Base-by-base conservation (phyloP, 2,329 filamentous ascomycete species). In the Fusarium robinianum region DNA sequence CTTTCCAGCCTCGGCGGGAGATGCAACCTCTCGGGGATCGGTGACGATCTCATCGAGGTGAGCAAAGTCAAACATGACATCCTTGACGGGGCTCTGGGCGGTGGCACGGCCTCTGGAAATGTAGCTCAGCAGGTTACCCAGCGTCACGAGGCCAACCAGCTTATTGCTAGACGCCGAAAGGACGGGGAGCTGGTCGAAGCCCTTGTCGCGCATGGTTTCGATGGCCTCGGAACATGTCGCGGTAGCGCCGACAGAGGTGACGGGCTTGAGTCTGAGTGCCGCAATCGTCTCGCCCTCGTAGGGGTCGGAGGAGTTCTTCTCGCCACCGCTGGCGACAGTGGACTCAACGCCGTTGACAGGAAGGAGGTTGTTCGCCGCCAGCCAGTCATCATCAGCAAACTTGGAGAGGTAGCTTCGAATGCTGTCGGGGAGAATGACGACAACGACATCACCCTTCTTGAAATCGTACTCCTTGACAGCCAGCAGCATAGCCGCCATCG, bases 381-480 rank as follows among this genome's bases (percentile, higher is more conserved):
- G 84, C 95, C 94, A 99, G 75, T 97, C 94, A 66, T 99, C 95
- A 67, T 99, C 94, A 56, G 90, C 90, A 67, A 99, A 99, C 80
- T 99, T 99, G 74, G 87, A 92, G 17, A 99, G 83, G 69, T 99
- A 99, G 71, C 90, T 96, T 63, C 94, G 82, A 66, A 99, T 97
- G 73, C 90, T 96, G 69, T 99, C 94, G 1, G 94, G 95, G 12
- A 96, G 77, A 39, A 99, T 75, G 18, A 96, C 90, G 18, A 99
- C 94, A 0, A 97, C 83, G 2, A 90, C 83, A 63, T 99, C 91
- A 44, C 87, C 87, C 66, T 91, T 87, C 52, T 81, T 80, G 53
- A 96, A 79, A n/a, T 79, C 76, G 40, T 87, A 74, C 33, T 95
- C 90, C 67, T 86, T 84, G 39, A 86, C 81, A 1, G 89, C 90